Percentiles rank a stretch among this genome's conserved stretches.
Conservation (phyloP, 495 filamentous ascomycete genomes). For the Aspergillus saccharolyticus region DNA sequence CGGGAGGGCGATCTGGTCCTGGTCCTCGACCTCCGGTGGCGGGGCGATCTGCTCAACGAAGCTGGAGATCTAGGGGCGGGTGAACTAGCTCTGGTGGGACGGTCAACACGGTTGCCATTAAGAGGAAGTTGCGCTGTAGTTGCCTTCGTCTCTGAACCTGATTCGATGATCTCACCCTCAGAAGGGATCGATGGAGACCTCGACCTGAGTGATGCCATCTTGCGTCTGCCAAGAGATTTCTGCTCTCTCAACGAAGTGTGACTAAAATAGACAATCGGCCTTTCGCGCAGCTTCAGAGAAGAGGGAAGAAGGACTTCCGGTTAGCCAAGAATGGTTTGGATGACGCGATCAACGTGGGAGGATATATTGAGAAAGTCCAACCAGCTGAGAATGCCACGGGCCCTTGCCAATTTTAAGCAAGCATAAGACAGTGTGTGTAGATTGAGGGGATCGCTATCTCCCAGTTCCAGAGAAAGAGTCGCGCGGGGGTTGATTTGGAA, state of each 20-base stretch:
- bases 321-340: conserved; percentile 25
- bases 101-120: conserved; percentile 71
- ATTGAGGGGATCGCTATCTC: not conserved
- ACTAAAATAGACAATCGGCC: conserved; percentile 5
- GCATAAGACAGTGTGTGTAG: conserved; percentile 17
- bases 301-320: conserved; percentile 17
- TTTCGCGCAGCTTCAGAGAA: conserved; percentile 25
- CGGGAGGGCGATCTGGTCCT: conserved; percentile 28
- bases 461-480: no score
- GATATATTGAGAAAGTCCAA: conserved; percentile 43
- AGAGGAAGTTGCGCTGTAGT: conserved; percentile 72
- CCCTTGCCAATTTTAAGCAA: conserved; percentile 13
- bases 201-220: conserved; percentile 39
- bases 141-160: conserved; percentile 64
- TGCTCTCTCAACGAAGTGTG: conserved; percentile 1
- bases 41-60: conserved; percentile 38
- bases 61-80: conserved; percentile 49
- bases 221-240: not conserved
- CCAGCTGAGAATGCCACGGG: conserved; percentile 38
- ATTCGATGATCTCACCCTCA: conserved; percentile 87
- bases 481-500: not conserved
- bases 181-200: conserved; percentile 48
- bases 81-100: conserved; percentile 56
- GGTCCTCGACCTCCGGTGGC: conserved; percentile 37
- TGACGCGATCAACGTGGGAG: conserved; percentile 10